A percentile compares a stretch with the other conserved stretches of the same genome.
Evolutionary conservation across 768 basidiomycete species (phyloP).

Genomic region (Lanmaoa rubissima): DNA sequence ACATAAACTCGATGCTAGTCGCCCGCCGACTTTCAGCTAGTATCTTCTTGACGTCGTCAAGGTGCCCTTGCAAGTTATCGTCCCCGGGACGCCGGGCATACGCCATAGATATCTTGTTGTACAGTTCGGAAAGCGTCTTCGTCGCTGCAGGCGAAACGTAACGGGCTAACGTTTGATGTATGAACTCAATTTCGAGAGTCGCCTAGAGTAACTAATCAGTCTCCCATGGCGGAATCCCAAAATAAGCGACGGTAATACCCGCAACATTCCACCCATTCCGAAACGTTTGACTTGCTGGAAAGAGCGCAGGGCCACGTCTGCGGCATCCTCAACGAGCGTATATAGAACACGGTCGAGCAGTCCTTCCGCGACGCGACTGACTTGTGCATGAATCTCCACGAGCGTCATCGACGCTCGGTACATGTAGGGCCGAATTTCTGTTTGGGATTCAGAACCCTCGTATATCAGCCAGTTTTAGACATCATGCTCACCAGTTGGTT

Average conservation of each 20-base stretch:
- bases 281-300: constrained; percentile 90
- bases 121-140: constrained; percentile 84
- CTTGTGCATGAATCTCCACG: constrained; percentile 89
- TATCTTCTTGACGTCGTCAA: constrained; percentile 91
- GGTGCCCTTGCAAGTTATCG: constrained; percentile 80
- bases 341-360: constrained; percentile 82
- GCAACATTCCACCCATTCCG: constrained; percentile 98
- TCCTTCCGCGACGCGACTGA: constrained; percentile 74
- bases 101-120: constrained; percentile 91
- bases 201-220: constrained; percentile 56
- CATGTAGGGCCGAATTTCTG: constrained; percentile 95
- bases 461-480: not conserved
- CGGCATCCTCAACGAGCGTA: constrained; percentile 77
- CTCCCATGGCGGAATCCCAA: not conserved
- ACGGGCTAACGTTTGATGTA: constrained; percentile 91
- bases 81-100: constrained; percentile 84
- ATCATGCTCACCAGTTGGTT: constrained; percentile 71
- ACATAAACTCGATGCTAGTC: constrained; percentile 93
- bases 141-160: constrained; percentile 83
- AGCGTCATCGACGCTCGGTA: constrained; percentile 84
- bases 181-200: constrained; percentile 97
- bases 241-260: constrained; percentile 44
- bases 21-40: constrained; percentile 84
- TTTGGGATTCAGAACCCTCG: not conserved
- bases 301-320: constrained; percentile 77